A percentile compares a stretch with the other conserved stretches of the same genome.
These are phyloP conservation scores for Boletus pseudopeckii DNA, from an alignment of 768 basidiomycete genomes.

Conservation along the genomic window DNA sequence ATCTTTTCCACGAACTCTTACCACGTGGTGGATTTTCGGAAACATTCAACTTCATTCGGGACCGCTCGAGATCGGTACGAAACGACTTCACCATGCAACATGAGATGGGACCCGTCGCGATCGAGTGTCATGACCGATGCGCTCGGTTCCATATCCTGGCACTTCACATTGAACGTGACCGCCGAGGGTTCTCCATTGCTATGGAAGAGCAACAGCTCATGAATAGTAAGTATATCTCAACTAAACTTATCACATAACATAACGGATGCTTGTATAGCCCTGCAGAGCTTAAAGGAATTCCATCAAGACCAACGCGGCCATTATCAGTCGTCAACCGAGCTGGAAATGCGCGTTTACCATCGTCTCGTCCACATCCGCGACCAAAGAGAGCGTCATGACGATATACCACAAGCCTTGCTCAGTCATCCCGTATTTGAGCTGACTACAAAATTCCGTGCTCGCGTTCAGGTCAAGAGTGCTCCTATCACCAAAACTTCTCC, in stretches of 20 bases:
- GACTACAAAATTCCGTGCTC: constrained; percentile 74
- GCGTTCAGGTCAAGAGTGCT: constrained; percentile 76
- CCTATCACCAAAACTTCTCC: constrained; percentile 68
- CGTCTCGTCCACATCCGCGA: constrained; percentile 89
- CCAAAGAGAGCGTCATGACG: constrained; percentile 71
- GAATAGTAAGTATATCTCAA: constrained; percentile 61
- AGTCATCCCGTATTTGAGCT: constrained; percentile 75
- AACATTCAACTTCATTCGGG: constrained; percentile 83
- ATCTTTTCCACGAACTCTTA: constrained; percentile 84
- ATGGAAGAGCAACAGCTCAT: constrained; percentile 88
- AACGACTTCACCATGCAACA: constrained; percentile 96
- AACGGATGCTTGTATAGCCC: constrained; percentile 47
- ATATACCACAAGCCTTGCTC: constrained; percentile 64
- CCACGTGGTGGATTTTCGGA: constrained; percentile 63
- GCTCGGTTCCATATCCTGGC: constrained; percentile 91
- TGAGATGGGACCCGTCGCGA: constrained; percentile 68
- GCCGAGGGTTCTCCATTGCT: constrained; percentile 52
- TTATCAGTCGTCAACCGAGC: constrained; percentile 75
- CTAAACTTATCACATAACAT: not conserved
- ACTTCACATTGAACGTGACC: constrained; percentile 62
- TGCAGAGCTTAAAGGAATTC: constrained; percentile 90
- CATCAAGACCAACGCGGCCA: constrained; percentile 76
- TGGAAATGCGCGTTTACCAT: constrained; percentile 96
- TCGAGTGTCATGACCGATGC: constrained; percentile 90
- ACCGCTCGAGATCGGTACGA: constrained; percentile 84